A percentile compares a stretch with the other conserved stretches of the same genome.
phyloP scores from a whole-genome alignment of 345 rosid species.

The Hibiscus trionum region DNA sequence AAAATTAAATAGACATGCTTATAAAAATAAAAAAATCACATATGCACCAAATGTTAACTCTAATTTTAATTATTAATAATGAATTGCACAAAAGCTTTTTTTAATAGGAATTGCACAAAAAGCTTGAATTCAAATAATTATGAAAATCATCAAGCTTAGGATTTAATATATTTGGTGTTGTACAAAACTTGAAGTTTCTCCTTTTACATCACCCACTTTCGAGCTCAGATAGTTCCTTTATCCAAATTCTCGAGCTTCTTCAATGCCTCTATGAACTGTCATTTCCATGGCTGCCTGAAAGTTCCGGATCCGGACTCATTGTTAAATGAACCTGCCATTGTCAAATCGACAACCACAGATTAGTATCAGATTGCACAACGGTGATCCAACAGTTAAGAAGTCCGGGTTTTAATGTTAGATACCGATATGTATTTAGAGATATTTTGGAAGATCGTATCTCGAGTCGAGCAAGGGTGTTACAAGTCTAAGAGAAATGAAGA shows the following conservation, averaged over 20 bases:
- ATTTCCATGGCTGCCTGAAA: not conserved
- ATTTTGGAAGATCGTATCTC: too few species aligned
- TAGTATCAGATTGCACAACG: not conserved
- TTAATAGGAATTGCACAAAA: too few species aligned
- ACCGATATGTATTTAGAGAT: not conserved
- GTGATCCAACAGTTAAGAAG: not conserved
- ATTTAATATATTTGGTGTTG: not conserved
- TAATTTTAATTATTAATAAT: too few species aligned
- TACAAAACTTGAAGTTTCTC: not conserved
- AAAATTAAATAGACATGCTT: too few species aligned
- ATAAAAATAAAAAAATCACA: too few species aligned
- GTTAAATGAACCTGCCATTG: not conserved
- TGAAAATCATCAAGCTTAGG: too few species aligned
- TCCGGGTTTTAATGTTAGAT: not conserved
- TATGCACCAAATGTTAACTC: too few species aligned
- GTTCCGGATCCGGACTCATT: not conserved
- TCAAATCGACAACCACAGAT: not conserved
- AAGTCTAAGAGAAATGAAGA: too few species aligned
- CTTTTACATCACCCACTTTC: not conserved
- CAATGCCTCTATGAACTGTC: not conserved
- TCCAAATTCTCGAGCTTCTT: not conserved
- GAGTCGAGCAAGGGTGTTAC: too few species aligned
- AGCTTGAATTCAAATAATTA: not conserved
- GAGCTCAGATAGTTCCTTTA: not conserved
- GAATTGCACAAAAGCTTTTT: too few species aligned